Base-by-base conservation (phyloP, 768 basidiomycete genomes). In the Saitozyma sp. region DNA sequence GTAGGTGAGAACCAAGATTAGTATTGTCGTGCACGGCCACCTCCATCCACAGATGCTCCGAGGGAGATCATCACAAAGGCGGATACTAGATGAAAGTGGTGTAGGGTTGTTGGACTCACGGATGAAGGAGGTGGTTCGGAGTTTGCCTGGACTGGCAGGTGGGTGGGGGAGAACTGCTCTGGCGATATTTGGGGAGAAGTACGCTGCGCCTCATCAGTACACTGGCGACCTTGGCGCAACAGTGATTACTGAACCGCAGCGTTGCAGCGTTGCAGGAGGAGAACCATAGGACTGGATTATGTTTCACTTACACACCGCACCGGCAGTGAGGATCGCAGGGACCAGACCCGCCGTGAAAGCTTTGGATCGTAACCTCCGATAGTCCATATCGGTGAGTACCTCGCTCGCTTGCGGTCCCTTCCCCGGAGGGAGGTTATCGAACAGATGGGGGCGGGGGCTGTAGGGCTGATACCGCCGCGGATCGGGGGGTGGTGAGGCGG, bases 301-400 rank as follows among this genome's bases (percentile, higher is more conserved):
- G 29, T 29, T 29, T 9, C 9, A 58, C 56, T 40, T 17, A 59
- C 58, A 49, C 29, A 59, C 37, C 19, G 58, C 58, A 14, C 43
- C 53, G 9, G 59, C 50, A 9, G 51, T 52, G 8, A 53, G 13
- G 14, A 61, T 46, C 3, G 59, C 48, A 7, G 59, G 59, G 6
- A 61, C 17, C 17, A 61, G 38, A 19, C 59, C 54, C 59, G 51
- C 46, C 42, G 59, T 61, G 45, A 61, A 61, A 9, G 59, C 53
- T 17, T 54, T 29, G 10, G 59, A 37, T 7, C 59, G 51, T 43
- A 61, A 54, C 41, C 40, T 13, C 37, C 53, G 17, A 61, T 61
- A 61, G 48, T 61, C 59, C 53, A 17, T 39, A 46, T 61, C 59
- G 37, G 52, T 61, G 16, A 61, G 50, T 14, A 61, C 53, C 45